Base-by-base conservation (phyloP, 805 yeast species). In the Ogataea naganishii region DNA sequence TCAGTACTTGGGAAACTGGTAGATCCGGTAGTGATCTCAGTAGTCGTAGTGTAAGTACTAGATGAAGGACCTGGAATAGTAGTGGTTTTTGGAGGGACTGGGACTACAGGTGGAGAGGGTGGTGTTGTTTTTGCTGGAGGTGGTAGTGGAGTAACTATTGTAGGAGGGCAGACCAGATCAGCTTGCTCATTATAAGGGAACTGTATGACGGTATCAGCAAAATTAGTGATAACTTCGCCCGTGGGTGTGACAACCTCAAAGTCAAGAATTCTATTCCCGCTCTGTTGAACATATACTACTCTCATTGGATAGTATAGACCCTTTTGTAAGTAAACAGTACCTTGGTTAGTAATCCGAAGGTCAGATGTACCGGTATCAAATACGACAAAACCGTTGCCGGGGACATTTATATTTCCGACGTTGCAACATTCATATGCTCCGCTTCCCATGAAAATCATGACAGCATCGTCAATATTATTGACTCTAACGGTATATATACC, bases 391-490 rank as follows among this genome's bases (percentile, higher is more conserved):
- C n/a, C n/a, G n/a, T n/a, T n/a, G n/a, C n/a, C n/a, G n/a, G n/a
- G n/a, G n/a, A n/a, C n/a, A n/a, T n/a, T n/a, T n/a, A n/a, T n/a
- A n/a, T n/a, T 23, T 11, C 9, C 24, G 16, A 35, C 20, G 19
- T 32, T 18, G 29, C 38, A 35, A 22, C 38, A 35, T 5, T 12
- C 17, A 19, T 32, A 29, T 6, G 36, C 36, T 11, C 38, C 38
- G 15, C 24, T 23, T 10, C 30, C 38, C 7, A 35, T 11, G 31
- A 31, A 35, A 15, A 32, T 20, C 26, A 29, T 44, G 13, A 30
- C 29, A 23, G 28, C 25, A 23, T 35, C 38, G 21, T 35, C 38
- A 16, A 32, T 26, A 1, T 16, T 6, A 18, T 20, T 21, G 4
- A 32, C 23, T 3, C 12, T 3, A 18, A 35, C 32, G 9, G 24